Base-by-base conservation (phyloP, 1,139 yeast species). In the Pichia sp. region DNA sequence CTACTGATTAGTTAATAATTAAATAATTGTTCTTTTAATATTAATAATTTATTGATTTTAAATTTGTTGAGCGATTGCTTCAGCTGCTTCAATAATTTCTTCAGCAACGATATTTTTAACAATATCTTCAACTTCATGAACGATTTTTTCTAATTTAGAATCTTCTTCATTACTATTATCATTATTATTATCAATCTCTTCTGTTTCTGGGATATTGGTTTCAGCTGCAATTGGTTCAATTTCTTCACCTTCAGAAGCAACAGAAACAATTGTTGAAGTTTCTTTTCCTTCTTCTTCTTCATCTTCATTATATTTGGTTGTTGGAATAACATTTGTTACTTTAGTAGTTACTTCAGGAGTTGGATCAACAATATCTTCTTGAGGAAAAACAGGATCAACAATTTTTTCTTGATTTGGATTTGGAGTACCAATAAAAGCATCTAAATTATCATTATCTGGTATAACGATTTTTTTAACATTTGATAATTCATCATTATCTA, bases 61-160 rank as follows among this genome's bases (percentile, higher is more conserved):
- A 32, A 32, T 12, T 11, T 32, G 35, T 32, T 32, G 35, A 11
- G 47, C 54, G n/a, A 45, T 28, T 12, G 41, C 60, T 11, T 53
- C 62, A 12, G 45, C 49, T 9, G 42, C 46, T 32, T 50, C 57
- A 4, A 51, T 51, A 10, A 30, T 46, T 35, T 53, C 50, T 35
- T 56, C 56, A 32, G 58, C 62, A 51, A 39, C 50, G 27, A 41
- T 41, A 28, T 51, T 54, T 28, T 53, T 53, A 11, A 48, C 56
- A 16, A 48, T 49, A 10, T 46, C 51, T 35, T 51, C 53, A 5
- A 45, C 53, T 11, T 47, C 48, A 3, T 51, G 54, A n/a, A 50
- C 52, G 20, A 49, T 40, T 12, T 51, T 46, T 25, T 41, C 42
- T 8, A 44, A 24, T 16, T 36, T 43, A 12, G 37, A 22, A 6